phyloP scores from a whole-genome alignment of 768 basidiomycete species.

The Clathrus columnatus region DNA sequence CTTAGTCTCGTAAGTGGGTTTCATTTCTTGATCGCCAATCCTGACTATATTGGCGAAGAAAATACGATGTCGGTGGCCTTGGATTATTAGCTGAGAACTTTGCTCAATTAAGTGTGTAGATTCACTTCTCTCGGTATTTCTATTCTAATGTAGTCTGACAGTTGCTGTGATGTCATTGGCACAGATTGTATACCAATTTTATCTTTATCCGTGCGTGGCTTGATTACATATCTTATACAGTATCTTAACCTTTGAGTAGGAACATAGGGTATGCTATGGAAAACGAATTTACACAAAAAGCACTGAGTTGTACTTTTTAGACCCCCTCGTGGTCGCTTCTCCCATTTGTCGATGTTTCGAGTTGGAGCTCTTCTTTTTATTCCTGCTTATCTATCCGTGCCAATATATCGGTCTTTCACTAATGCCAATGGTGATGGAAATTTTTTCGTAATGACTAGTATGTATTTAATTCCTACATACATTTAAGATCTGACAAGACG shows the following conservation, averaged over 20 bases:
- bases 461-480: conserved; percentile 21
- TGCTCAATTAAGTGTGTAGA: conserved; percentile 65
- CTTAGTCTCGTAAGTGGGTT: conserved; percentile 64
- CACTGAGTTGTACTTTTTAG: conserved; percentile 26
- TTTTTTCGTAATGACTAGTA: conserved; percentile 73
- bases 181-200: conserved; percentile 87
- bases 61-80: conserved; percentile 79
- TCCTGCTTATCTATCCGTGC: conserved; percentile 78
- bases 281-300: not conserved
- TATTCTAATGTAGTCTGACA: conserved; percentile 23
- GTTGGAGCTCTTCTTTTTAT: conserved; percentile 80
- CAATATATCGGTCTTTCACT: conserved; percentile 65
- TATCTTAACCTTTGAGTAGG: conserved; percentile 23
- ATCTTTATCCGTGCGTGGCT: conserved; percentile 71
- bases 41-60: conserved; percentile 32
- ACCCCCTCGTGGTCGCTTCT: conserved; percentile 74
- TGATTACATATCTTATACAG: not conserved
- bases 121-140: not conserved
- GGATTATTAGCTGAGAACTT: conserved; percentile 88
- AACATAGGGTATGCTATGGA: conserved; percentile 51
- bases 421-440: conserved; percentile 63
- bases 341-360: conserved; percentile 84
- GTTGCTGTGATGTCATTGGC: conserved; percentile 92
- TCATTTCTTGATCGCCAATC: conserved; percentile 10
- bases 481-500: conserved; percentile 11